Evolutionary conservation across 768 basidiomycete genomes (phyloP).

Genomic region (Dioszegia crocea): DNA sequence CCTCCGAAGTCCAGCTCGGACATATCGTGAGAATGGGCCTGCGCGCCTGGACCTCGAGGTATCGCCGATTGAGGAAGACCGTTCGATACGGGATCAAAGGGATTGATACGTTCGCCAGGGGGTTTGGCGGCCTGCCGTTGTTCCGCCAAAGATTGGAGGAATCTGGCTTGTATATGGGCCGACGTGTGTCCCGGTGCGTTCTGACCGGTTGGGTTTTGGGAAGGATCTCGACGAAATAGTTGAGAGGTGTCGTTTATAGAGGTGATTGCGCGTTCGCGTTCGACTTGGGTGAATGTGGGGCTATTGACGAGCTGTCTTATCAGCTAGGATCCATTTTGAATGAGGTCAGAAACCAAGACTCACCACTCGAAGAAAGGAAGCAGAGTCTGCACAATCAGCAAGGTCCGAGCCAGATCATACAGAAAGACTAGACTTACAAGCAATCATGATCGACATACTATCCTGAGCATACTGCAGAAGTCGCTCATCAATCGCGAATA

Average conservation of each 20-base stretch:
- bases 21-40: no score
- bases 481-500: slow-evolving; percentile 6
- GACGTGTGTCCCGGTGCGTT: slow-evolving; percentile 1
- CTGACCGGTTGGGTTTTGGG: not conserved
- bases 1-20: no score
- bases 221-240: slow-evolving; percentile 7
- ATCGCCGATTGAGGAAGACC: no score
- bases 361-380: slow-evolving; percentile 16
- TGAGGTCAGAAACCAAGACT: not conserved
- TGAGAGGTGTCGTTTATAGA: slow-evolving; percentile 13
- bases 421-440: slow-evolving; percentile 7
- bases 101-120: not conserved
- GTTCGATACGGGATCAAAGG: no score
- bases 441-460: slow-evolving; percentile 21
- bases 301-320: slow-evolving; percentile 16
- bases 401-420: not conserved
- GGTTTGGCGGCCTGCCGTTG: not conserved
- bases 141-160: slow-evolving; percentile 11
- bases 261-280: slow-evolving; percentile 1
- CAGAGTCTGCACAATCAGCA: slow-evolving; percentile 10
- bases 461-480: slow-evolving; percentile 19
- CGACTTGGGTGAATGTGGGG: not conserved
- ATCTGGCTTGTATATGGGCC: slow-evolving; percentile 15
- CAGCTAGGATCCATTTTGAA: not conserved
- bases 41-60: no score